These are phyloP conservation scores for Gymnopus androsaceus DNA, from an alignment of 1,284 basidiomycete genomes.

Conservation along the genomic window DNA sequence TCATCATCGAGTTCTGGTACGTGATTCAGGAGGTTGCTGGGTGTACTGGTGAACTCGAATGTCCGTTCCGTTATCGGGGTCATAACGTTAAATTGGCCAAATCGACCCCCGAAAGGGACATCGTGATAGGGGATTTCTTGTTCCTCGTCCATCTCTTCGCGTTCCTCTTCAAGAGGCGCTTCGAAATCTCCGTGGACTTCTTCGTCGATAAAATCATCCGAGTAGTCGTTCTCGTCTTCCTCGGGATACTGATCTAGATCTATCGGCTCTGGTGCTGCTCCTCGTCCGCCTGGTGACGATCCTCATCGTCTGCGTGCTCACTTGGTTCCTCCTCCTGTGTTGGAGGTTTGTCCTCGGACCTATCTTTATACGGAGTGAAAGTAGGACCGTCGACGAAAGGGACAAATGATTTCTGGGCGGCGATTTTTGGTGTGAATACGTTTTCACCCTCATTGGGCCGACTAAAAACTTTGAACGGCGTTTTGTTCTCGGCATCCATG, in stretches of 20 bases:
- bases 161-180: constrained; percentile 13
- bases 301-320: neutral
- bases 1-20: constrained; percentile 26
- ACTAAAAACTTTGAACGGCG: constrained; percentile 74
- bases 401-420: constrained; percentile 37
- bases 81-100: constrained; percentile 84
- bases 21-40: constrained; percentile 36
- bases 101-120: constrained; percentile 68
- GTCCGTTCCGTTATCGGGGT: constrained; percentile 95
- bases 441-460: constrained; percentile 51
- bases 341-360: constrained; percentile 7
- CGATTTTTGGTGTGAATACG: constrained; percentile 48
- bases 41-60: constrained; percentile 70
- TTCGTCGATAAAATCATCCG: constrained; percentile 30
- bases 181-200: constrained; percentile 33
- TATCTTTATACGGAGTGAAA: constrained; percentile 42
- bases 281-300: constrained; percentile 28
- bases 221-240: constrained; percentile 17
- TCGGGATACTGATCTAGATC: constrained; percentile 9
- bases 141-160: constrained; percentile 21
- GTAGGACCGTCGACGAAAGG: constrained; percentile 47
- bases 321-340: neutral
- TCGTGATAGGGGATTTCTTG: constrained; percentile 44
- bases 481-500: constrained; percentile 43
- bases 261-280: constrained; percentile 11